phyloP scores from a whole-genome alignment of 768 basidiomycete species.

The Crepidotus variabilis region DNA sequence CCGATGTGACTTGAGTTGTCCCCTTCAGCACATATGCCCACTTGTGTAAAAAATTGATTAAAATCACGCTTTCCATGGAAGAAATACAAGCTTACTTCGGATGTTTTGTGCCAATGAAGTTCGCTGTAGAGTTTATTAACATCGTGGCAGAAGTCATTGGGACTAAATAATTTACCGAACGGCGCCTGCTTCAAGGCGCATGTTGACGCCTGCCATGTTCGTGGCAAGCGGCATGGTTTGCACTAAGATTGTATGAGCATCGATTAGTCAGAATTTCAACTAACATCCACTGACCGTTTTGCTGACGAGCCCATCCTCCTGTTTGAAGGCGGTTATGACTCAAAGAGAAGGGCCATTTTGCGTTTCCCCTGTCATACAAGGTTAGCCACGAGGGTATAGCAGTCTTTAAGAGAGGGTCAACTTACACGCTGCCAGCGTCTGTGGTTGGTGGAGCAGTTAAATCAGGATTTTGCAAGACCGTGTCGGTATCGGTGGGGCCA shows the following conservation, averaged over 20 bases:
- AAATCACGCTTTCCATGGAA: background rate
- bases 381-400: background rate
- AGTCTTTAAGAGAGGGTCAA: background rate
- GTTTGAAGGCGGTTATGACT: conserved; percentile 56
- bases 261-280: background rate
- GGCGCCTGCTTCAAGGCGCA: conserved; percentile 52
- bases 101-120: conserved; percentile 53
- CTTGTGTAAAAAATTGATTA: background rate
- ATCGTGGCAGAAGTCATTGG: background rate
- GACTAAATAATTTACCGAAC: conserved; percentile 30
- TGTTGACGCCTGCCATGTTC: conserved; percentile 44
- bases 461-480: conserved; percentile 47
- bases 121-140: conserved; percentile 28
- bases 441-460: conserved; percentile 58
- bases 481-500: conserved; percentile 45
- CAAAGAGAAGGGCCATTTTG: conserved; percentile 62
- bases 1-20: conserved; percentile 41
- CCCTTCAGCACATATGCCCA: conserved; percentile 58
- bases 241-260: conserved; percentile 20
- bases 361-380: conserved; percentile 26
- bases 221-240: conserved; percentile 47
- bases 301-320: conserved; percentile 65
- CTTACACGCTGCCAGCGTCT: conserved; percentile 48
- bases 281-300: conserved; percentile 39
- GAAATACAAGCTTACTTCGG: conserved; percentile 23